Evolutionary conservation across 2,329 filamentous ascomycete species (phyloP).

Genomic region (Exserohilum rostratum): DNA sequence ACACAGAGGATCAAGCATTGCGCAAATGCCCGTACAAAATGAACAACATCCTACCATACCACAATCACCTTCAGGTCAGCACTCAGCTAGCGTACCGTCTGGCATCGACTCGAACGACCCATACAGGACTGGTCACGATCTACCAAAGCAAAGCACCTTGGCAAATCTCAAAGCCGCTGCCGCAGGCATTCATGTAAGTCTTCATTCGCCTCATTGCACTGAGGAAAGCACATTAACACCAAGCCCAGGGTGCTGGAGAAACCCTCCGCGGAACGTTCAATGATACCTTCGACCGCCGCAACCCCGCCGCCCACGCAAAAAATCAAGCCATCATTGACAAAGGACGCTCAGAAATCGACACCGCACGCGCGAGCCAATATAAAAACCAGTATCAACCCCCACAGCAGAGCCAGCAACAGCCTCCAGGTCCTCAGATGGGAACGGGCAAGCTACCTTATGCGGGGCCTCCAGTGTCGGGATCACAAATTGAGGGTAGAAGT

Average conservation of each 20-base stretch:
- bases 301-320: slow-evolving; percentile 37
- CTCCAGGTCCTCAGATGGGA: neutral
- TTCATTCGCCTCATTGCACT: neutral
- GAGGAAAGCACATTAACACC: no score
- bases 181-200: slow-evolving; percentile 45
- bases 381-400: slow-evolving; percentile 1
- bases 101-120: slow-evolving; percentile 17
- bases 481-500: slow-evolving; percentile 30
- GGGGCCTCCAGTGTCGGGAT: slow-evolving; percentile 31
- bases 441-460: slow-evolving; percentile 20
- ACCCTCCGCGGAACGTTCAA: slow-evolving; percentile 46
- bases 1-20: slow-evolving; percentile 4
- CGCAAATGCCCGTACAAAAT: slow-evolving; percentile 4
- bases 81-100: slow-evolving; percentile 8
- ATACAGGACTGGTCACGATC: slow-evolving; percentile 29
- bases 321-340: slow-evolving; percentile 42
- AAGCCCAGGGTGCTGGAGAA: slow-evolving; percentile 41
- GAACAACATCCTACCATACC: slow-evolving; percentile 23
- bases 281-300: slow-evolving; percentile 39
- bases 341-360: slow-evolving; percentile 42
- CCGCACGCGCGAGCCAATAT: slow-evolving; percentile 19
- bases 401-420: slow-evolving; percentile 10
- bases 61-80: slow-evolving; percentile 11
- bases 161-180: slow-evolving; percentile 44
- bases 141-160: slow-evolving; percentile 38